Evolutionary conservation across 345 rosid genomes (phyloP).

Genomic region (Mercurialis annua): DNA sequence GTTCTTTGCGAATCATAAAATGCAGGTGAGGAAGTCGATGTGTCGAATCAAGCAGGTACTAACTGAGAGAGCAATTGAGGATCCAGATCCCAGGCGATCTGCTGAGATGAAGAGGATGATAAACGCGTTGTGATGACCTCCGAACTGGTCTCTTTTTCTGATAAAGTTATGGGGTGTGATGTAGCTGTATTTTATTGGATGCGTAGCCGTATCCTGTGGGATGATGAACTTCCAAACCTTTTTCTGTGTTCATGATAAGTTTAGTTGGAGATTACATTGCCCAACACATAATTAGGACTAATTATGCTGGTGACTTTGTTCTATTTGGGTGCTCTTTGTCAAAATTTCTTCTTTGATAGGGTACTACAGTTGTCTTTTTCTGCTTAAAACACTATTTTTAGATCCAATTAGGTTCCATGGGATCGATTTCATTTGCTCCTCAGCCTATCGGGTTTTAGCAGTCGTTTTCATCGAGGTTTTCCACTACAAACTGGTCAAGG

Average conservation of each 20-base stretch:
- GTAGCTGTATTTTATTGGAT: neutral
- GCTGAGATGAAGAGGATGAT: constrained; percentile 91
- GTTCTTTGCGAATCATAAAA: constrained; percentile 8
- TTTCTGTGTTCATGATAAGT: neutral
- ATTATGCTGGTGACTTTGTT: neutral
- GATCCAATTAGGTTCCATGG: no score
- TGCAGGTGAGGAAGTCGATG: constrained; percentile 82
- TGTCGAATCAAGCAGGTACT: constrained; percentile 84
- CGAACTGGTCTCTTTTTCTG: neutral
- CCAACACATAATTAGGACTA: constrained; percentile 5
- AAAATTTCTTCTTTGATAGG: neutral
- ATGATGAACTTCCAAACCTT: neutral
- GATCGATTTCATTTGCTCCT: no score
- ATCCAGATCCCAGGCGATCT: constrained; percentile 76
- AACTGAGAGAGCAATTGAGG: constrained; percentile 83
- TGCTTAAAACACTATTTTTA: no score
- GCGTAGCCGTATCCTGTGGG: neutral
- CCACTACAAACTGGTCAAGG: no score
- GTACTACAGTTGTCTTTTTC: no score
- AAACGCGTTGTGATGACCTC: constrained; percentile 56
- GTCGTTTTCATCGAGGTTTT: no score
- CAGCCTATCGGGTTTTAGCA: no score
- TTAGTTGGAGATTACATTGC: neutral
- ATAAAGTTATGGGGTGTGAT: neutral
- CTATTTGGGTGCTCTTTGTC: neutral